Base-by-base conservation (phyloP, 768 basidiomycete species). In the Galerina sulciceps region DNA sequence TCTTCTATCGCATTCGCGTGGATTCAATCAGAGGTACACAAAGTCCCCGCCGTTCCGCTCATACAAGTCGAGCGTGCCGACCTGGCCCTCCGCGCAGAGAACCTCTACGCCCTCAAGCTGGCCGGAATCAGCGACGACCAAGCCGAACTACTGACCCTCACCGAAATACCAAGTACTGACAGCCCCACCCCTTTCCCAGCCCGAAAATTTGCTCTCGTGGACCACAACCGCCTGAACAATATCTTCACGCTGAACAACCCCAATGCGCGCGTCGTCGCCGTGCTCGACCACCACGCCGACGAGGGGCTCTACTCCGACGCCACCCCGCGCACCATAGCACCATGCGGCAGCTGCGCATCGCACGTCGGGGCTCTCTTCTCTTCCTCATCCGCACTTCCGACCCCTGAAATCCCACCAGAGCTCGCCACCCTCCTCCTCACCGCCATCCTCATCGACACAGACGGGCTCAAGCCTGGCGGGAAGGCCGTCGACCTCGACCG, bases 231-330 rank as follows among this genome's bases (percentile, higher is more conserved):
- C 6, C 81, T 97, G 18, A 74, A 71, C 23, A 65, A 75, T 1
- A 65, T 67, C 37, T 89, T 84, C 68, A 62, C 73, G 2, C 38
- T 59, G 2, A 69, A 74, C 40, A 79, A 78, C 60, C 72, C 78
- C 0, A 67, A 71, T 36, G 74, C 78, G 0, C 72, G 74, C n/a
- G 93, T 99, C 10, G 78, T 84, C 0, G 88, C 90, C 2, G 79
- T 99, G 53, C 76, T 99, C 23, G 97, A 99, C 71, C 96, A 99
- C 68, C 95, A 99, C 67, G 86, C 80, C 14, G 96, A 99, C 71
- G 96, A 99, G 67, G 79, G 81, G 0, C 71, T 80, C 1, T 83
- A 97, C 71, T 72, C 70, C 4, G 80, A 83, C 1, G 86, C 86
- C 0, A 72, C 81, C n/a, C 89, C 91, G 2, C 84, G 96, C 18